Evolutionary conservation across 345 rosid genomes (phyloP), one percentile per base, ranked within the genome.

Genomic region (Tarenaya hassleriana): DNA sequence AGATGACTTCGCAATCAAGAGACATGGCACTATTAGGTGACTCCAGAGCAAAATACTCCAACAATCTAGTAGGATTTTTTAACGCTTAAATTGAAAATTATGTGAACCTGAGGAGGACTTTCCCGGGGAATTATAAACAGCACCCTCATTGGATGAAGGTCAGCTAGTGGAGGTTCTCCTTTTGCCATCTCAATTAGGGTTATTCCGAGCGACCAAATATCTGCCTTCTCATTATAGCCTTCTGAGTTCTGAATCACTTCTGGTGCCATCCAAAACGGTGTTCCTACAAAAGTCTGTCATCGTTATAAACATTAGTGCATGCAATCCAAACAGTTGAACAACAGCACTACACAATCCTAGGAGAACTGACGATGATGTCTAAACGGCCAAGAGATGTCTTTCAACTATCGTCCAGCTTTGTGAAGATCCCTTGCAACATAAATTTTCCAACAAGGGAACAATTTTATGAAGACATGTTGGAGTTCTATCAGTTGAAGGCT

Each of bases 211-310:
- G 99, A 94, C 99, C 97, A 94, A 32, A 94, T 86, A 76, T 94
- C 99, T 34, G 96, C 99, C 97, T 94, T 94, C 71, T 83, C 97
- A 56, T 94, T 80, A 68, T 94, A 94, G 40, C 99, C 99, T 46
- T 94, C 99, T 5, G 95, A 83, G 73, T 94, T 88, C 70, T 88
- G 97, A 76, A 94, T 94, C 39, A 94, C 99, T 72, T 94, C 99
- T 7, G 99, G 99, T 19, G 99, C 99, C 99, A 94, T 94, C 97
- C 99, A 94, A 74, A 94, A 94, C 58, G 99, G 99, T 33, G 99
- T 94, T 72, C 99, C 99, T 53, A 94, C 97, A 74, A 94, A 86
- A 60, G 99, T 94, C 99, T 94, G 88, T 61, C 58, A 68, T 66
- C 55, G 54, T 69, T 52, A 68, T 55, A 50, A 92, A 66, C 34